Evolutionary conservation across 495 filamentous ascomycete genomes (phyloP).

Genomic region (Aspergillus kassunensis): DNA sequence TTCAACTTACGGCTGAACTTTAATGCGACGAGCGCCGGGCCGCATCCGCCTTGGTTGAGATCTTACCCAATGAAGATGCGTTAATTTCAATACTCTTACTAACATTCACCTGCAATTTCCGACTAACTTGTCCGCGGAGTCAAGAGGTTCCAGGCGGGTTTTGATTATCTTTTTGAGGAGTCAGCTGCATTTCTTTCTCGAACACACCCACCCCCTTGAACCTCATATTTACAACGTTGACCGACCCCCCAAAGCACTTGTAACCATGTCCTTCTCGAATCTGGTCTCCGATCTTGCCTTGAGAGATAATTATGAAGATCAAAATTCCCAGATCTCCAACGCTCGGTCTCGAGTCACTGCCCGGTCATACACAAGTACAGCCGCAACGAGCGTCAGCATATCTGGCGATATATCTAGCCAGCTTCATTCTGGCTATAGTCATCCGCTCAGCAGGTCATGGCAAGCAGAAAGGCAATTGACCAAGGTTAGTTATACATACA

Average conservation of each 20-base stretch:
- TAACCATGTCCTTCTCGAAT: conserved; percentile 81
- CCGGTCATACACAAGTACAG: conserved; percentile 79
- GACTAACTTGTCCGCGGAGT: no score
- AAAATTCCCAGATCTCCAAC: conserved; percentile 67
- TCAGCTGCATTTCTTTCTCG: no score
- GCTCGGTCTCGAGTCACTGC: conserved; percentile 63
- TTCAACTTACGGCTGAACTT: no score
- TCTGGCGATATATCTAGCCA: conserved; percentile 91
- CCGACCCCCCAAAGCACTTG: background rate
- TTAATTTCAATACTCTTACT: no score
- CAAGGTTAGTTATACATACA: conserved; percentile 57
- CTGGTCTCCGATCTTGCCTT: conserved; percentile 84
- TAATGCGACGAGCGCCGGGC: no score
- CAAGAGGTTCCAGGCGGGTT: no score
- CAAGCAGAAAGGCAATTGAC: conserved; percentile 96
- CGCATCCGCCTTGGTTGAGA: no score
- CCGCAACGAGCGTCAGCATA: conserved; percentile 92
- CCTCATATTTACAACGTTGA: background rate
- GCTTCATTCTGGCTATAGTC: conserved; percentile 89
- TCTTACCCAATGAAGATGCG: no score
- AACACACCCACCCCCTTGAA: no score
- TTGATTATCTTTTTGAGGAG: no score
- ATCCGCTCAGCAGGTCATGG: conserved; percentile 87
- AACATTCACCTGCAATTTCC: no score
- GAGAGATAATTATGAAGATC: conserved; percentile 54